phyloP scores from a whole-genome alignment of 345 rosid genomes.

The Schrenkiella parvula region DNA sequence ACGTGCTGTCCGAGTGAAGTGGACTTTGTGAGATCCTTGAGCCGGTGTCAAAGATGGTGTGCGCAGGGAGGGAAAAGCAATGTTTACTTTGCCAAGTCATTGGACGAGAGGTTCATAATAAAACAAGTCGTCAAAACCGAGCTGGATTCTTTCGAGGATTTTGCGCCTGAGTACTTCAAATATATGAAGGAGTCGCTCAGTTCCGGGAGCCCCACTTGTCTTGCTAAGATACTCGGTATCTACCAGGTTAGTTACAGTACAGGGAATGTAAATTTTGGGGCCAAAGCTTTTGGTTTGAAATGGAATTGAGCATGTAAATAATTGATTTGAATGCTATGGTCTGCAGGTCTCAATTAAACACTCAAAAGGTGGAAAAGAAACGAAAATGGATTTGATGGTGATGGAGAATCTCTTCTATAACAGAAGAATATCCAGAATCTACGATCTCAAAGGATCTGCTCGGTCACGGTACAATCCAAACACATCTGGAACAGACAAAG shows the following conservation, averaged over 20 bases:
- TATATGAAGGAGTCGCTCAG: conserved; percentile 66
- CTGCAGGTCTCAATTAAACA: conserved; percentile 76
- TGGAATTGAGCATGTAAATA: neutral
- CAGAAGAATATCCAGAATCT: conserved; percentile 67
- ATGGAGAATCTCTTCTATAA: conserved; percentile 96
- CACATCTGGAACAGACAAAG: conserved; percentile 69
- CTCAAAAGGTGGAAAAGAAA: conserved; percentile 82
- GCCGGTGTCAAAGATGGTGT: conserved; percentile 86
- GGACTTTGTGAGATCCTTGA: conserved; percentile 80
- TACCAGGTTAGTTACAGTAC: conserved; percentile 65
- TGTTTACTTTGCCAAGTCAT: conserved; percentile 87
- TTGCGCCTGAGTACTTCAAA: conserved; percentile 78
- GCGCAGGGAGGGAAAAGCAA: conserved; percentile 99
- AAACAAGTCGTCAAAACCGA: conserved; percentile 90
- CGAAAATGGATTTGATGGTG: conserved; percentile 89
- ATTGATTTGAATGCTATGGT: conserved; percentile 5
- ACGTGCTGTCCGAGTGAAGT: conserved; percentile 77
- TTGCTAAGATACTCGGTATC: conserved; percentile 93
- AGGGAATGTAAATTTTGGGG: neutral
- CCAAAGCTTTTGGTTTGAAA: neutral
- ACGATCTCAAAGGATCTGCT: conserved; percentile 90
- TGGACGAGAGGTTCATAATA: conserved; percentile 92
- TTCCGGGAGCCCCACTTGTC: conserved; percentile 90
- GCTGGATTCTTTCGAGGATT: conserved; percentile 87
- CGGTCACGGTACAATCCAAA: conserved; percentile 85